phyloP scores from a whole-genome alignment of 768 basidiomycete species.

The Harrya chromipes region DNA sequence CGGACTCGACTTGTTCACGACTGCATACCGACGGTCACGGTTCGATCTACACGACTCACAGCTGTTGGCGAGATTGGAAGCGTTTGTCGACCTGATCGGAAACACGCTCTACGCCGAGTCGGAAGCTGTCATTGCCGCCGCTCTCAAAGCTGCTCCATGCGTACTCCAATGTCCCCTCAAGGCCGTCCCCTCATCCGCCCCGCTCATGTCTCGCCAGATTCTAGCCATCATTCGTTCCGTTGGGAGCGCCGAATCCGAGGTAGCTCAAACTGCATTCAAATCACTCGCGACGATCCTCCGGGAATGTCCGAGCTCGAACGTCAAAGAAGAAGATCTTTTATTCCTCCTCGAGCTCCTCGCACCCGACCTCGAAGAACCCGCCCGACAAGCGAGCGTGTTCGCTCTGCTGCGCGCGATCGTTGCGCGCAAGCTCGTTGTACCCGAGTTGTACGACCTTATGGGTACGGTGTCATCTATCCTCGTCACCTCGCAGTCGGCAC shows the following conservation, averaged over 20 bases:
- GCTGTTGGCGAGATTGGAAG: slow-evolving; percentile 79
- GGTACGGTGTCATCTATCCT: slow-evolving; percentile 86
- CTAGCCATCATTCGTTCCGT: slow-evolving; percentile 77
- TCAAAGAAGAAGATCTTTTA: slow-evolving; percentile 87
- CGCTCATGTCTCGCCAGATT: slow-evolving; percentile 81
- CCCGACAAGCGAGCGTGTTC: slow-evolving; percentile 83
- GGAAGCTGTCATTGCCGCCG: slow-evolving; percentile 68
- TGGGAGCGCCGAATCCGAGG: slow-evolving; percentile 86
- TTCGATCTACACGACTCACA: slow-evolving; percentile 79
- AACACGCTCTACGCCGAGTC: slow-evolving; percentile 88
- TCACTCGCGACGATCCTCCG: slow-evolving; percentile 85
- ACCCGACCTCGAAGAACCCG: slow-evolving; percentile 89
- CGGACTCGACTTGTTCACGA: slow-evolving; percentile 87
- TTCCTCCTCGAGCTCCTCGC: slow-evolving; percentile 82
- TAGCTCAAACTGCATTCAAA: slow-evolving; percentile 85
- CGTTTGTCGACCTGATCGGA: slow-evolving; percentile 83
- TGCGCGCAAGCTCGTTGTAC: slow-evolving; percentile 86
- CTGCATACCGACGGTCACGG: slow-evolving; percentile 78
- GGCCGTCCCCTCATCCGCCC: slow-evolving; percentile 67
- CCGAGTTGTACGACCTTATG: slow-evolving; percentile 98
- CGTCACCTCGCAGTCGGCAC: slow-evolving; percentile 88
- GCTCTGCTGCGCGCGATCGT: slow-evolving; percentile 88
- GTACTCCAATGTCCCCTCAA: slow-evolving; percentile 84
- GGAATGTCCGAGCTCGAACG: slow-evolving; percentile 74
- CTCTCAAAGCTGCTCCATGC: slow-evolving; percentile 75